These are phyloP conservation scores for Linnemannia exigua DNA, from an alignment of 192 early-diverging fungal genomes.

Conservation along the genomic window DNA sequence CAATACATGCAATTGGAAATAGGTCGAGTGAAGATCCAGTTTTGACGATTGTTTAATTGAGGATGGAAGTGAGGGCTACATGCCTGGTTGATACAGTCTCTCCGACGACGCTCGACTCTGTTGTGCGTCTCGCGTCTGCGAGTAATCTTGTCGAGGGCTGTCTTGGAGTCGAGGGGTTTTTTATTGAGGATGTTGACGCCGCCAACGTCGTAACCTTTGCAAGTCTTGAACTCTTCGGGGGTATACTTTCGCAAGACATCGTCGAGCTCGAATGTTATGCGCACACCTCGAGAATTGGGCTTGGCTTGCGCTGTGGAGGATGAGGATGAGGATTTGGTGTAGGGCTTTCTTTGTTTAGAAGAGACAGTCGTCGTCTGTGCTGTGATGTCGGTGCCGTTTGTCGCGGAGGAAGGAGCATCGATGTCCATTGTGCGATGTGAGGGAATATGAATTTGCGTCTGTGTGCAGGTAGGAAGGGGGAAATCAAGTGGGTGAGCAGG, in stretches of 20 bases:
- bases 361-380: neutral
- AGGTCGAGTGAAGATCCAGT: neutral
- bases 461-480: neutral
- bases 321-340: constrained; percentile 5
- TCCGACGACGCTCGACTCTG: constrained; percentile 76
- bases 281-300: constrained; percentile 32
- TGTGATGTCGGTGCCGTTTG: neutral
- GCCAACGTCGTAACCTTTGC: constrained; percentile 62
- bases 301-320: neutral
- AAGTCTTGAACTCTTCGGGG: constrained; percentile 52
- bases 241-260: constrained; percentile 45
- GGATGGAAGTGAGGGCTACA: neutral
- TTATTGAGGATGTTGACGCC: constrained; percentile 83
- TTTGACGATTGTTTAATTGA: constrained; percentile 10
- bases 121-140: constrained; percentile 81
- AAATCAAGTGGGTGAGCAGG: no score
- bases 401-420: constrained; percentile 9
- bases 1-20: neutral
- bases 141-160: constrained; percentile 75
- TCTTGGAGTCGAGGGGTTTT: constrained; percentile 77
- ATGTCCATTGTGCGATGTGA: constrained; percentile 24
- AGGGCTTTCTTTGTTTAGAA: constrained; percentile 4
- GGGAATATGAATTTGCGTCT: constrained; percentile 10
- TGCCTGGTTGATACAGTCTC: constrained; percentile 72
- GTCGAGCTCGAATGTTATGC: constrained; percentile 49